Base-by-base conservation (phyloP, 1,284 basidiomycete species). In the Vanrija sp. region DNA sequence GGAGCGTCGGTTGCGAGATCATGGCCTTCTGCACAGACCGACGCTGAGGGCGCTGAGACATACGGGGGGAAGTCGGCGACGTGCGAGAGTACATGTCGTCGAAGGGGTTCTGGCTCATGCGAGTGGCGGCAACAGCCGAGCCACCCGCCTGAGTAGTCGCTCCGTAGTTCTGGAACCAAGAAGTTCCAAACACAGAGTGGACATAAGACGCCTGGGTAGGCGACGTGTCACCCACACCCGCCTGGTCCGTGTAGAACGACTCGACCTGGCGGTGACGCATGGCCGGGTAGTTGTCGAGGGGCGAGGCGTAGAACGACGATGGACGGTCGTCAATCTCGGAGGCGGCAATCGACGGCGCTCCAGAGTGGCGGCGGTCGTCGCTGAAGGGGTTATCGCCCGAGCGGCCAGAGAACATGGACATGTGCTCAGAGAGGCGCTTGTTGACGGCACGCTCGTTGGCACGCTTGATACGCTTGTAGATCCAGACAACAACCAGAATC, bases 251-350 rank as follows among this genome's bases (percentile, higher is more conserved):
- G 25, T 59, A 56, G 52, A 52, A 52, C 25, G 52, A 52, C 22
- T 62, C 56, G 41, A 60, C 55, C 45, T 66, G 64, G 23, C 57
- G 53, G 22, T 62, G 61, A 10, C 69, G 59, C 60, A 67, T 64
- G 2, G 67, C 57, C n/a, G 62, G 64, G 47, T 74, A 72, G 51
- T 75, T 75, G 41, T 76, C 75, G 3, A 69, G 51, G 5, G 73
- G 70, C 47, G 73, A 72, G 27, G 76, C 76, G 56, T 77, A 77
- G 66, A 77, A 77, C 6, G 71, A 73, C 19, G 66, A 69, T 2
- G 76, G 76, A 48, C 76, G 67, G 47, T 68, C 72, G 50, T 77
- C 76, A 37, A 77, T 65, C 50, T 77, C 75, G 14, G 68, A 71
- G 4, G 72, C 66, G 3, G 72, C 72, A 38, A 77, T 65, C 7